phyloP scores from a whole-genome alignment of 371 early-diverging fungal species.

The Nosema muscidifuracis region DNA sequence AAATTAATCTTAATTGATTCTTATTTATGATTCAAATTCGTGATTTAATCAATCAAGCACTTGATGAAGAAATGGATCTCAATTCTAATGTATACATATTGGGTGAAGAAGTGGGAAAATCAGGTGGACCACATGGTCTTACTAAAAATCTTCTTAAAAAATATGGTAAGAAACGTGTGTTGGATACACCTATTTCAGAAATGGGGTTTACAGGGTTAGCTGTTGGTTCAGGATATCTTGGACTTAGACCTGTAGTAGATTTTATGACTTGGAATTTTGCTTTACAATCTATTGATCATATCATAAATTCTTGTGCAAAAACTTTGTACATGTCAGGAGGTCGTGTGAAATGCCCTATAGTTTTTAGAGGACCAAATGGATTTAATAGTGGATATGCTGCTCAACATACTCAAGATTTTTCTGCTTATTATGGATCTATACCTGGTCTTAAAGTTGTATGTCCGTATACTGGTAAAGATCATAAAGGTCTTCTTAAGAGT shows the following conservation, averaged over 20 bases:
- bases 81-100: slow-evolving; percentile 83
- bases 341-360: slow-evolving; percentile 76
- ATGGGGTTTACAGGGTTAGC: slow-evolving; percentile 96
- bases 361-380: slow-evolving; percentile 98
- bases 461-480: slow-evolving; percentile 91
- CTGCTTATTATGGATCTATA: slow-evolving; percentile 91
- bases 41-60: slow-evolving; percentile 89
- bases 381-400: slow-evolving; percentile 94
- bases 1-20: too few species aligned
- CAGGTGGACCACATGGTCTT: slow-evolving; percentile 97
- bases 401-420: slow-evolving; percentile 97
- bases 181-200: slow-evolving; percentile 98
- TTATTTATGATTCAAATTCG: slow-evolving; percentile 81
- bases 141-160: slow-evolving; percentile 91
- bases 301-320: slow-evolving; percentile 97
- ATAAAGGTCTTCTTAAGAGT: slow-evolving; percentile 86
- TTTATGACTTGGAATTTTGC: slow-evolving; percentile 99
- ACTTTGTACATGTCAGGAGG: slow-evolving; percentile 96
- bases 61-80: slow-evolving; percentile 87
- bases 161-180: slow-evolving; percentile 85
- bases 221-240: slow-evolving; percentile 84
- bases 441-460: slow-evolving; percentile 95
- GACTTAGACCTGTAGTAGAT: slow-evolving; percentile 93
- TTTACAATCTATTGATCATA: slow-evolving; percentile 98
- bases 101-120: slow-evolving; percentile 93